Conservation (phyloP, 2,329 filamentous ascomycete genomes). For the Nannizziopsis arthrosporioides region DNA sequence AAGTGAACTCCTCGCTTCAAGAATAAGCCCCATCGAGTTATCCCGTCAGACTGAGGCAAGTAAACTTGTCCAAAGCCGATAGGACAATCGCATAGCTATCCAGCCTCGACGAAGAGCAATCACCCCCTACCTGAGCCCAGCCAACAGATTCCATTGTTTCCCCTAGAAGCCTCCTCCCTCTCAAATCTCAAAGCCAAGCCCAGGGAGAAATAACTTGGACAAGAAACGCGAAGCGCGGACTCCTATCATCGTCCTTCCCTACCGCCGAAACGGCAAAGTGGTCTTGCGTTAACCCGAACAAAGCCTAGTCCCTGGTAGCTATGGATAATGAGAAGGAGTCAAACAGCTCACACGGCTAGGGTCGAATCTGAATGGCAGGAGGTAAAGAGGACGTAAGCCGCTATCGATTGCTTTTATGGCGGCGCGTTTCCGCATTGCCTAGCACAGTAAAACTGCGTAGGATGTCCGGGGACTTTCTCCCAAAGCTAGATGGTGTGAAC, state of each 20-base stretch:
- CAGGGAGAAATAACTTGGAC: conserved; percentile 4
- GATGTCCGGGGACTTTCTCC: conserved; percentile 99
- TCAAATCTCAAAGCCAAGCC: background rate
- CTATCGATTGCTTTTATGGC: conserved; percentile 90
- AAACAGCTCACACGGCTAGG: conserved; percentile 43
- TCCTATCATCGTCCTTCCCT: conserved; percentile 13
- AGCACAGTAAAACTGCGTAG: conserved; percentile 39
- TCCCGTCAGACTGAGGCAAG: conserved; percentile 35
- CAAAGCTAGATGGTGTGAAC: conserved; percentile 55
- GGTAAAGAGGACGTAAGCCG: conserved; percentile 64
- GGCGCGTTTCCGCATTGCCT: conserved; percentile 88
- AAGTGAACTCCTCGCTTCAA: conserved; percentile 80
- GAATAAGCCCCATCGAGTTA: conserved; percentile 99
- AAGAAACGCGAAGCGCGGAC: conserved; percentile 8
- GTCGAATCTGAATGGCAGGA: conserved; percentile 33
- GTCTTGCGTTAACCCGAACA: conserved; percentile 1
- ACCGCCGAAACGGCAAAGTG: conserved; percentile 7
- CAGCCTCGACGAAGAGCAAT: conserved; percentile 64
- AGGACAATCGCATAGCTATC: conserved; percentile 98
- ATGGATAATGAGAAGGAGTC: conserved; percentile 22
- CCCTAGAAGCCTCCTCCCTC: conserved; percentile 29
- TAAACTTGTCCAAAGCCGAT: conserved; percentile 17
- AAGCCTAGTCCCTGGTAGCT: conserved; percentile 16
- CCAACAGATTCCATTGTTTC: conserved; percentile 13
- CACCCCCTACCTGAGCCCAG: conserved; percentile 46